These are phyloP conservation scores for Cyberlindnera maclurae DNA, from an alignment of 805 yeast genomes.

Conservation along the genomic window DNA sequence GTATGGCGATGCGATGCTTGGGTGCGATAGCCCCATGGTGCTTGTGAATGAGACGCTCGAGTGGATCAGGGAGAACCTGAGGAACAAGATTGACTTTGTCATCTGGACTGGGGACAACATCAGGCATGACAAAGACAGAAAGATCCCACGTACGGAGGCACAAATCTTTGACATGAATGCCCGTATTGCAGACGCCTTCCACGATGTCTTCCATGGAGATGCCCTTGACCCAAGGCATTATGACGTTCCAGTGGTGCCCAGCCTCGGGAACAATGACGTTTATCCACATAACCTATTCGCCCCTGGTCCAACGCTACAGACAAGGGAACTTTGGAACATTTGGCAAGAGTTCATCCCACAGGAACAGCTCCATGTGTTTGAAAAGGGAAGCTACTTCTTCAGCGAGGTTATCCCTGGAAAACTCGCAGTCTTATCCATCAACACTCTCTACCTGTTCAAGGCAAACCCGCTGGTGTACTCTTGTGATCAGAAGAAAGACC, in stretches of 20 bases:
- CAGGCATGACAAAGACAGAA: constrained; percentile 76
- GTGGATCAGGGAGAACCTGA: constrained; percentile 60
- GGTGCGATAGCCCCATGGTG: constrained; percentile 70
- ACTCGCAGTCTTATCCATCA: constrained; percentile 72
- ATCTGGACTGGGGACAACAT: constrained; percentile 91
- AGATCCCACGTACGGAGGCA: constrained; percentile 63
- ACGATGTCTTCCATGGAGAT: constrained; percentile 40
- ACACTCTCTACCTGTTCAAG: constrained; percentile 68
- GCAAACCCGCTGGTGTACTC: constrained; percentile 78
- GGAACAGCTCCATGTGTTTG: constrained; percentile 68
- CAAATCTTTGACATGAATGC: constrained; percentile 67
- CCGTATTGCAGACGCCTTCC: constrained; percentile 45
- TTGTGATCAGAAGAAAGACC: constrained; percentile 65
- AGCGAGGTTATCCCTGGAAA: constrained; percentile 74
- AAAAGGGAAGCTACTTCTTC: constrained; percentile 67
- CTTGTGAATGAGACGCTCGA: constrained; percentile 55
- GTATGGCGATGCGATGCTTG: constrained; percentile 68
- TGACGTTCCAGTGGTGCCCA: constrained; percentile 52
- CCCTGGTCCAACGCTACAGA: constrained; percentile 84
- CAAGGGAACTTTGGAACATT: constrained; percentile 64
- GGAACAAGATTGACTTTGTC: constrained; percentile 75
- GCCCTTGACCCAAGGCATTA: constrained; percentile 35
- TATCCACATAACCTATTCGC: constrained; percentile 83
- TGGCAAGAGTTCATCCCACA: constrained; percentile 74
- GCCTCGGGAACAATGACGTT: constrained; percentile 82